Evolutionary conservation across 371 early-diverging fungal species (phyloP).

Genomic region (Phascolomyces articulosus): DNA sequence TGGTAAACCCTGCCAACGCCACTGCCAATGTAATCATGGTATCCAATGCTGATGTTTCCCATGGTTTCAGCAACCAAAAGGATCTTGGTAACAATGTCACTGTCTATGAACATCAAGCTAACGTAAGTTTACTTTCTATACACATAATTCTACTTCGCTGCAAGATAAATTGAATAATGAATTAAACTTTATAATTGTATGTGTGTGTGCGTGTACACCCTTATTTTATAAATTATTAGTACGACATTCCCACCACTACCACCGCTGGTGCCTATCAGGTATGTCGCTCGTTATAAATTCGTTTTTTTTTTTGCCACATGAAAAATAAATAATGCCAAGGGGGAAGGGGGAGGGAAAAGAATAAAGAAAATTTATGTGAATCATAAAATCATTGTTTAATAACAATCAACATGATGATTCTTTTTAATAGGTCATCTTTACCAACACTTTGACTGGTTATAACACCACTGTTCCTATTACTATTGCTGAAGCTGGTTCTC

Average conservation of each 20-base stretch:
- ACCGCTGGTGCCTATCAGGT: constrained; percentile 32
- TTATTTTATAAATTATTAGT: no score
- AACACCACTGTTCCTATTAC: constrained; percentile 31
- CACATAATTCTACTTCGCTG: background rate
- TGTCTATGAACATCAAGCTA: constrained; percentile 39
- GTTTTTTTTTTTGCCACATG: background rate
- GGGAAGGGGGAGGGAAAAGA: no score
- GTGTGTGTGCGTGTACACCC: no score
- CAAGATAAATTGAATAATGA: background rate
- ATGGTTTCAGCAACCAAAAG: constrained; percentile 36
- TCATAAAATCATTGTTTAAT: no score
- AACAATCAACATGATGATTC: background rate
- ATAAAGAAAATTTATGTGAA: no score
- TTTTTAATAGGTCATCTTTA: constrained; percentile 25
- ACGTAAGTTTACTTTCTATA: constrained; percentile 30
- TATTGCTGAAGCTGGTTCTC: constrained; percentile 14
- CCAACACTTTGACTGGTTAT: constrained; percentile 24
- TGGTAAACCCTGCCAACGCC: constrained; percentile 17
- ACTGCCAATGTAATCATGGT: constrained; percentile 16
- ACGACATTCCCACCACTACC: constrained; percentile 31
- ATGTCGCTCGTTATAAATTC: background rate
- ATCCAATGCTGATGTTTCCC: constrained; percentile 28
- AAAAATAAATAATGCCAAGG: background rate
- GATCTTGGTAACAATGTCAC: constrained; percentile 21
- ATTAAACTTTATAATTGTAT: no score